These are phyloP conservation scores for Inga oerstediana DNA, from an alignment of 306 rosid species.

Conservation along the genomic window DNA sequence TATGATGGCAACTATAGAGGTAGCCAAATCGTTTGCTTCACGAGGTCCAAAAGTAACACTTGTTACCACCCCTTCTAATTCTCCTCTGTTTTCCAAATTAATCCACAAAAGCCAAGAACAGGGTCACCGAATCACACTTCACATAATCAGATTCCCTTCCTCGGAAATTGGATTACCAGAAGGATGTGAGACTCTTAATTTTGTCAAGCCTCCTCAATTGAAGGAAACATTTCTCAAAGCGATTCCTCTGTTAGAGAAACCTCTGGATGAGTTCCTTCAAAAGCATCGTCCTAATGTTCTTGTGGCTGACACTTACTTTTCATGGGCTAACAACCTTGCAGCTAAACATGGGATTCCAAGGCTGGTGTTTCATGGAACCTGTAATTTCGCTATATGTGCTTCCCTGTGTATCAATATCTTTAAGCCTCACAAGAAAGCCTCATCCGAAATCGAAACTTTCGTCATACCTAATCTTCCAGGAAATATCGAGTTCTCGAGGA, in stretches of 20 bases:
- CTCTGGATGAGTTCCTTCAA: constrained; percentile 21
- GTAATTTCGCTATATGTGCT: constrained; percentile 33
- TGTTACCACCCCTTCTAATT: constrained; percentile 38
- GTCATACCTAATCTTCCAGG: constrained; percentile 42
- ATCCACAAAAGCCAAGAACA: background rate
- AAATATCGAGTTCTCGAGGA: constrained; percentile 25
- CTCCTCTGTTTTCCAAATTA: constrained; percentile 25
- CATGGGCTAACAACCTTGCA: constrained; percentile 40
- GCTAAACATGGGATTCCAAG: constrained; percentile 44
- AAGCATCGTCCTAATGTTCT: constrained; percentile 36
- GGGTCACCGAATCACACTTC: background rate
- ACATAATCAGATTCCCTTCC: constrained; percentile 31
- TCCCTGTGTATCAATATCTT: background rate
- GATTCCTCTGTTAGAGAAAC: background rate
- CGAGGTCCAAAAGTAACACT: constrained; percentile 34
- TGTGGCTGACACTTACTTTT: constrained; percentile 34
- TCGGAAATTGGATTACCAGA: constrained; percentile 33
- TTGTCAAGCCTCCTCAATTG: background rate
- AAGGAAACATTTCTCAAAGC: constrained; percentile 1
- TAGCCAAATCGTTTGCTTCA: constrained; percentile 40
- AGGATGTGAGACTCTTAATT: constrained; percentile 37
- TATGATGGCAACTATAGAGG: constrained; percentile 41
- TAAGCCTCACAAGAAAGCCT: constrained; percentile 30
- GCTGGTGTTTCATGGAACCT: constrained; percentile 41
- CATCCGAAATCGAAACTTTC: constrained; percentile 34